Evolutionary conservation across 345 rosid genomes (phyloP).

Genomic region (Eutrema japonicum): DNA sequence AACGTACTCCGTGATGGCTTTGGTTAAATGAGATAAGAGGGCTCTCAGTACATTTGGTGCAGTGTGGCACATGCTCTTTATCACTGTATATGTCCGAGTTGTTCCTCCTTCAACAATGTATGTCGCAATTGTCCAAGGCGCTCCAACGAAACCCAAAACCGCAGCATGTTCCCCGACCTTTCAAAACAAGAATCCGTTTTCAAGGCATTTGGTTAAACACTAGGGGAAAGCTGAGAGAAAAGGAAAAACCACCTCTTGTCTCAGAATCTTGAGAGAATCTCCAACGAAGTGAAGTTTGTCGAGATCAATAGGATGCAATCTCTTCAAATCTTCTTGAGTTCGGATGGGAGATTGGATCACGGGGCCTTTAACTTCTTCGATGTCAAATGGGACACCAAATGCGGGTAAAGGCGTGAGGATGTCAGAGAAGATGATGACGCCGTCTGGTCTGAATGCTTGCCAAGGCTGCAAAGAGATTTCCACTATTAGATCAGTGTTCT

Average conservation of each 20-base stretch:
- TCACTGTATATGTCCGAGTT: slow-evolving; percentile 76
- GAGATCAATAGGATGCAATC: slow-evolving; percentile 77
- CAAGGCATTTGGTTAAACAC: not conserved
- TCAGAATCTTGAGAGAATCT: slow-evolving; percentile 74
- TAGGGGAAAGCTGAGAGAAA: not conserved
- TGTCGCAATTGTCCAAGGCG: slow-evolving; percentile 96
- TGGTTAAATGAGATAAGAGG: slow-evolving; percentile 79
- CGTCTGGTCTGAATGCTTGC: slow-evolving; percentile 90
- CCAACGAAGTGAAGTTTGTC: slow-evolving; percentile 76
- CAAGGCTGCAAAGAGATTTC: slow-evolving; percentile 96
- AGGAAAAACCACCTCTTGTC: slow-evolving; percentile 63
- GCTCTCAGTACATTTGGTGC: slow-evolving; percentile 73
- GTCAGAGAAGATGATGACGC: slow-evolving; percentile 93
- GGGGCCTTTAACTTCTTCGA: slow-evolving; percentile 87
- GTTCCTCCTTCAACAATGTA: slow-evolving; percentile 92
- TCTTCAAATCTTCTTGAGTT: slow-evolving; percentile 69
- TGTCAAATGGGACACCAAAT: slow-evolving; percentile 93
- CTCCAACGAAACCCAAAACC: slow-evolving; percentile 87
- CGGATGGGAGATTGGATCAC: slow-evolving; percentile 77
- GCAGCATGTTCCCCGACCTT: slow-evolving; percentile 82
- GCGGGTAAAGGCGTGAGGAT: slow-evolving; percentile 94
- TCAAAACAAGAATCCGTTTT: slow-evolving; percentile 28
- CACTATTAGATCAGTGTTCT: slow-evolving; percentile 92
- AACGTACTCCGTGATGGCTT: slow-evolving; percentile 75
- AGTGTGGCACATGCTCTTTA: slow-evolving; percentile 89